A percentile compares a stretch with the other conserved stretches of the same genome.
Conservation (phyloP, 1,139 yeast genomes). For the Meyerozyma carpophila region DNA sequence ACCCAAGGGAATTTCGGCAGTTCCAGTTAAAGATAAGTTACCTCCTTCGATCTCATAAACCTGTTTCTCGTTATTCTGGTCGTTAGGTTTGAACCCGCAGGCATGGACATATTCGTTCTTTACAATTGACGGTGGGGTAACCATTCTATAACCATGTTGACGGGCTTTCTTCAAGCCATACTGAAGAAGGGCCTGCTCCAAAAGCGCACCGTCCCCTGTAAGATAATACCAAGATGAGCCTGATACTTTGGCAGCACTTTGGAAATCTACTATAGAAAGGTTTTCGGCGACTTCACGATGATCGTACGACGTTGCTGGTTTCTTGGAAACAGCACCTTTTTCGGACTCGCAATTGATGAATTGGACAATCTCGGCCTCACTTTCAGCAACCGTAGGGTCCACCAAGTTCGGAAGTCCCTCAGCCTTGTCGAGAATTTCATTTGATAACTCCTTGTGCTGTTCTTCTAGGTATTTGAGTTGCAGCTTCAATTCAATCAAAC, state of each 20-base stretch:
- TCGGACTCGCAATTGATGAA: constrained; percentile 42
- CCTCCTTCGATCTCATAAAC: constrained; percentile 58
- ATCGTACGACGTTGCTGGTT: constrained; percentile 31
- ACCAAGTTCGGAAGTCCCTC: constrained; percentile 68
- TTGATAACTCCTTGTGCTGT: constrained; percentile 19
- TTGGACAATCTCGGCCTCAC: constrained; percentile 33
- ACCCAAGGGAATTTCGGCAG: constrained; percentile 94
- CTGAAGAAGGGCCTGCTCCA: constrained; percentile 87
- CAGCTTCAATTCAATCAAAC: constrained; percentile 31
- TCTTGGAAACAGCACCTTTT: constrained; percentile 15
- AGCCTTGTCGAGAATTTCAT: constrained; percentile 29
- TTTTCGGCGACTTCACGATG: constrained; percentile 64
- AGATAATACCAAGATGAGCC: constrained; percentile 91
- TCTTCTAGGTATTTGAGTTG: constrained; percentile 31
- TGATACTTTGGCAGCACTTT: constrained; percentile 65
- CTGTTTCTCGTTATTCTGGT: constrained; percentile 81
- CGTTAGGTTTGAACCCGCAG: constrained; percentile 95
- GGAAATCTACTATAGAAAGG: constrained; percentile 63
- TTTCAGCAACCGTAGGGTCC: constrained; percentile 42
- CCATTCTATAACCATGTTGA: constrained; percentile 59
- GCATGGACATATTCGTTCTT: constrained; percentile 73
- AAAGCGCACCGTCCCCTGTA: constrained; percentile 76
- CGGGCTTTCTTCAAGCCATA: constrained; percentile 69
- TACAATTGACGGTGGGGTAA: constrained; percentile 83
- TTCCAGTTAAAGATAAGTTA: constrained; percentile 71